Percentiles rank a stretch among this genome's conserved stretches.
phyloP scores from a whole-genome alignment of 2,329 filamentous ascomycete genomes.

The Macrophomina tecta region DNA sequence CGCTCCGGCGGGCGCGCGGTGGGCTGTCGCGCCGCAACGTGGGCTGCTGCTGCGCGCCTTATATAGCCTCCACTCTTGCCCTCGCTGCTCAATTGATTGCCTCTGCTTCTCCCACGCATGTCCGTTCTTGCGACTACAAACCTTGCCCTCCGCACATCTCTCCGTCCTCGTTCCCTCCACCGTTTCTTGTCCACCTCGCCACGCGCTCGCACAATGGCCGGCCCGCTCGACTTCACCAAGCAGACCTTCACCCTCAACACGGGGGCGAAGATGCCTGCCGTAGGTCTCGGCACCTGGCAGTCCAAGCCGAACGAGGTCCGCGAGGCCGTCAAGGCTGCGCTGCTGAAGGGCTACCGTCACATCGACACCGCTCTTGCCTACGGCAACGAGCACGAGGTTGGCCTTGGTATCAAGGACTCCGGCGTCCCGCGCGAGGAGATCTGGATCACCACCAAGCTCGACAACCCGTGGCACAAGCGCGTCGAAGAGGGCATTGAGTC shows the following conservation, averaged over 20 bases:
- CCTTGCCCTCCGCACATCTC: constrained; percentile 36
- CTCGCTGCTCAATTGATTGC: constrained; percentile 21
- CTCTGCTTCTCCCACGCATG: background rate
- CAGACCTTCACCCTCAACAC: constrained; percentile 64
- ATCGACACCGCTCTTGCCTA: constrained; percentile 80
- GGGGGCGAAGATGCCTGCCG: constrained; percentile 76
- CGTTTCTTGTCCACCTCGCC: constrained; percentile 3
- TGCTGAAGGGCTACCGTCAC: constrained; percentile 73
- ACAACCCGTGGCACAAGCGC: constrained; percentile 78
- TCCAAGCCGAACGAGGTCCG: constrained; percentile 72
- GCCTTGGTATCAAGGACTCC: constrained; percentile 71
- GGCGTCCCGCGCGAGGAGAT: constrained; percentile 70
- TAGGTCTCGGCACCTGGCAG: constrained; percentile 83
- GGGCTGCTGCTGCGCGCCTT: constrained; percentile 1
- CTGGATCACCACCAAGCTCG: constrained; percentile 81
- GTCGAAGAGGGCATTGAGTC: constrained; percentile 66
- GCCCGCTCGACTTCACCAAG: constrained; percentile 43
- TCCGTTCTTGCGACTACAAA: constrained; percentile 33
- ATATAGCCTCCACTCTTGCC: constrained; percentile 20
- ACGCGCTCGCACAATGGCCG: constrained; percentile 32
- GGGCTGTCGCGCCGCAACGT: constrained; percentile 8
- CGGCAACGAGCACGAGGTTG: constrained; percentile 78
- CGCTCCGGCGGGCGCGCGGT: constrained; percentile 9
- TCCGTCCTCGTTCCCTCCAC: constrained; percentile 20
- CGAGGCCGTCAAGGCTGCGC: constrained; percentile 72